Evolutionary conservation across 192 early-diverging fungal genomes (phyloP).

Genomic region (Umbelopsis sp.): DNA sequence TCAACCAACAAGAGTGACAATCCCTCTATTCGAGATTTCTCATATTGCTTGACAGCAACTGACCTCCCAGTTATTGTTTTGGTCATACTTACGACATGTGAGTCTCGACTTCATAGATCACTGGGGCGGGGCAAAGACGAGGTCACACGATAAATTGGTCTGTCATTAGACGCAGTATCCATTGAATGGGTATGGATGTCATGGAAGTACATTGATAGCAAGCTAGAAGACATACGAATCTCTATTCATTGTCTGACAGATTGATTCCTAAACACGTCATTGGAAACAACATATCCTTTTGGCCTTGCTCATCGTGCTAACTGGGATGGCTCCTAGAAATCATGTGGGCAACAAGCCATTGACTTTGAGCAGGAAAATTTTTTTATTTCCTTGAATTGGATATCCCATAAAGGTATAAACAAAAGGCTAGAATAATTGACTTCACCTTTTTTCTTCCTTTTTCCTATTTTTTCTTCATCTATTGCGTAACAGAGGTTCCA

Average conservation of each 20-base stretch:
- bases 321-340: neutral
- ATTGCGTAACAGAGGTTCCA: neutral
- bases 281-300: neutral
- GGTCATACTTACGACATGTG: conserved; percentile 2
- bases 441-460: too few species aligned
- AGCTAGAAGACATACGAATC: neutral
- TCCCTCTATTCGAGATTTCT: neutral
- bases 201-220: neutral
- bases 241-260: neutral
- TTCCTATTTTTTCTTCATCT: too few species aligned
- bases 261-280: neutral
- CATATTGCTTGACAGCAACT: neutral
- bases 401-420: too few species aligned
- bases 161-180: neutral
- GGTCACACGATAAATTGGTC: neutral
- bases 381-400: too few species aligned
- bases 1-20: neutral
- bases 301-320: neutral
- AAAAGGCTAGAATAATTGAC: too few species aligned
- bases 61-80: neutral
- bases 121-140: neutral
- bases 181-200: neutral
- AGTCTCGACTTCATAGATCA: neutral
- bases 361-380: too few species aligned
- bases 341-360: neutral